These are phyloP conservation scores for Monascus ruber DNA, from an alignment of 2,329 filamentous ascomycete species.

Conservation along the genomic window DNA sequence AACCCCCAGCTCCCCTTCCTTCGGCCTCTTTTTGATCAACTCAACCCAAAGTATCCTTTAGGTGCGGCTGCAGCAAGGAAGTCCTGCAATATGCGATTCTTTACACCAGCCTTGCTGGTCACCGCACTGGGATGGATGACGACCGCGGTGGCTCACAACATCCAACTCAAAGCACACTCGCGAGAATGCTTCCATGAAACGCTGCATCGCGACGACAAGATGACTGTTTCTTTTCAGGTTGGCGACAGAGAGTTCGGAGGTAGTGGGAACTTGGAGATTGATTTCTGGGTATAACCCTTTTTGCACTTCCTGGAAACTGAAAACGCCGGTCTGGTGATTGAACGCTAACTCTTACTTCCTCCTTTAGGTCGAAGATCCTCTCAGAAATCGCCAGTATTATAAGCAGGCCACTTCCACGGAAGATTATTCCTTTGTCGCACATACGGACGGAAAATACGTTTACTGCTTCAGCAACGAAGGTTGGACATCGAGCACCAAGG, in stretches of 20 bases:
- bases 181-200: constrained; percentile 96
- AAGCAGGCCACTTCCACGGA: constrained; percentile 75
- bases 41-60: background rate
- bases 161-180: constrained; percentile 83
- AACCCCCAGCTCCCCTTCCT: no score
- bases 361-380: constrained; percentile 64
- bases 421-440: constrained; percentile 83
- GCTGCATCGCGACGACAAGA: constrained; percentile 87
- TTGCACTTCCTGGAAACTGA: no score
- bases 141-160: constrained; percentile 74
- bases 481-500: constrained; percentile 92
- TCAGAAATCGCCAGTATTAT: constrained; percentile 63
- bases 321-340: background rate
- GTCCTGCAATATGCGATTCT: constrained; percentile 29
- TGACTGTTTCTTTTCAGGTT: constrained; percentile 98
- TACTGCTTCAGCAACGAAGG: constrained; percentile 99
- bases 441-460: constrained; percentile 73
- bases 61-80: background rate
- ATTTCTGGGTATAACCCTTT: constrained; percentile 73
- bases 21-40: no score
- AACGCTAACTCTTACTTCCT: constrained; percentile 6
- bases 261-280: constrained; percentile 87
- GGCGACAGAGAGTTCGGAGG: constrained; percentile 93
- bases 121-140: constrained; percentile 47
- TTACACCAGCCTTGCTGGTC: constrained; percentile 30